These are phyloP conservation scores for Xylaria arbuscula DNA, from an alignment of 2,329 filamentous ascomycete genomes.

Conservation along the genomic window DNA sequence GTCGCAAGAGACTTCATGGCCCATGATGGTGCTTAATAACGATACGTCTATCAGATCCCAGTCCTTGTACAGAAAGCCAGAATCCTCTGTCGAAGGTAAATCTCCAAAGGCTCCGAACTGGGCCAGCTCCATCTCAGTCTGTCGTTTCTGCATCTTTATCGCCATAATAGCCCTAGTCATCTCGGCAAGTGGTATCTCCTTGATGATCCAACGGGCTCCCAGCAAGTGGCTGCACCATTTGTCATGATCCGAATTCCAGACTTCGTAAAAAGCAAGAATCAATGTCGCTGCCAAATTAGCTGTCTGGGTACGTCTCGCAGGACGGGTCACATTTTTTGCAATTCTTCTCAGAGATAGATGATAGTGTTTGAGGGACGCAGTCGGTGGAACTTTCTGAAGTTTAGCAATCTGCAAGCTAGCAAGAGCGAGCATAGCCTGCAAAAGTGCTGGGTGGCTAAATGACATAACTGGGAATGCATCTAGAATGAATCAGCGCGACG, in stretches of 20 bases:
- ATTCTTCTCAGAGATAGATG: conserved; percentile 84
- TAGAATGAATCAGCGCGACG: conserved; percentile 50
- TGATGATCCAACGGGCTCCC: conserved; percentile 83
- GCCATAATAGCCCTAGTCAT: conserved; percentile 78
- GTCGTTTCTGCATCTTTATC: conserved; percentile 60
- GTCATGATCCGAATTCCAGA: conserved; percentile 91
- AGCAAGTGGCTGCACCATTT: conserved; percentile 96
- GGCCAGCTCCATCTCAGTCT: conserved; percentile 45
- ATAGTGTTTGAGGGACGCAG: conserved; percentile 90
- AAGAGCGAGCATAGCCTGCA: conserved; percentile 91
- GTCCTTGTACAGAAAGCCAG: conserved; percentile 47
- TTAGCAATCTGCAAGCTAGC: conserved; percentile 89
- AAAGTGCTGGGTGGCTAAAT: conserved; percentile 83
- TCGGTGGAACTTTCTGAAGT: conserved; percentile 77
- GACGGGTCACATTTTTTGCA: conserved; percentile 77
- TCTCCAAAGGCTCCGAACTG: conserved; percentile 41
- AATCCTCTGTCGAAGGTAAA: conserved; percentile 43
- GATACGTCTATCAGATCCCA: conserved; percentile 54
- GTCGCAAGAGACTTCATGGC: conserved; percentile 62
- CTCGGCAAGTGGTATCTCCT: conserved; percentile 80
- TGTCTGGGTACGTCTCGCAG: conserved; percentile 75
- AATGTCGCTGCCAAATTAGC: conserved; percentile 90
- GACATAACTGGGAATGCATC: conserved; percentile 86
- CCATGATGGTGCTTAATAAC: conserved; percentile 59
- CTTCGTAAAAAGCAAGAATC: conserved; percentile 90